phyloP scores from a whole-genome alignment of 305 asterid genomes.

The Fraxinus sp. region DNA sequence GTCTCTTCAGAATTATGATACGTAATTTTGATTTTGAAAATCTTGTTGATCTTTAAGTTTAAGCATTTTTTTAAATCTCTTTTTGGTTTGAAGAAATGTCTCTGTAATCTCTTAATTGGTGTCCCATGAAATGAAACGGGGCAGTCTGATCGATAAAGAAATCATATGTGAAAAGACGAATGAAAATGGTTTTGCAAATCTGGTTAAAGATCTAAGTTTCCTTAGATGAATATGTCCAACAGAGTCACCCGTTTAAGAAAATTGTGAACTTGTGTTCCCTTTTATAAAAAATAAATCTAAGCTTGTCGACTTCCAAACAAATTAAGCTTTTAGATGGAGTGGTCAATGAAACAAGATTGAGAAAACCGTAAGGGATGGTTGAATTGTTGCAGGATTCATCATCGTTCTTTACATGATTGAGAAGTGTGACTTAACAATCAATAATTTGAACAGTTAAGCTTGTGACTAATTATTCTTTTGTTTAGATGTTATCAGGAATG shows the following conservation, averaged over 20 bases:
- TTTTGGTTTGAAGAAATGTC: not conserved
- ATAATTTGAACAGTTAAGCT: not conserved
- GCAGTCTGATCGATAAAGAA: not conserved
- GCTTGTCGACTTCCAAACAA: not conserved
- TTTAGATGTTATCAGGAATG: not conserved
- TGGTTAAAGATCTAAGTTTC: not conserved
- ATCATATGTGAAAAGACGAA: not conserved
- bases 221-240: not conserved
- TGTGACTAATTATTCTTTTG: not conserved
- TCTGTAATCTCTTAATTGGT: not conserved
- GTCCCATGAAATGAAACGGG: not conserved
- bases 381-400: not conserved
- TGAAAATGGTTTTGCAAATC: not conserved
- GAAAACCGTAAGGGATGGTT: not conserved
- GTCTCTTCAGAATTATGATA: not conserved
- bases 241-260: not conserved
- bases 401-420: not conserved
- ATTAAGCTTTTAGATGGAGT: not conserved
- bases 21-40: not conserved
- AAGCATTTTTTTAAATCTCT: not conserved
- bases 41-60: not conserved
- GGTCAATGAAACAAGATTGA: not conserved
- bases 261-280: not conserved
- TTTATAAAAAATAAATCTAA: not conserved
- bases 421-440: not conserved